A percentile compares a stretch with the other conserved stretches of the same genome.
phyloP scores from a whole-genome alignment of 2,329 filamentous ascomycete genomes.

The Sphaerostilbella broomeana region DNA sequence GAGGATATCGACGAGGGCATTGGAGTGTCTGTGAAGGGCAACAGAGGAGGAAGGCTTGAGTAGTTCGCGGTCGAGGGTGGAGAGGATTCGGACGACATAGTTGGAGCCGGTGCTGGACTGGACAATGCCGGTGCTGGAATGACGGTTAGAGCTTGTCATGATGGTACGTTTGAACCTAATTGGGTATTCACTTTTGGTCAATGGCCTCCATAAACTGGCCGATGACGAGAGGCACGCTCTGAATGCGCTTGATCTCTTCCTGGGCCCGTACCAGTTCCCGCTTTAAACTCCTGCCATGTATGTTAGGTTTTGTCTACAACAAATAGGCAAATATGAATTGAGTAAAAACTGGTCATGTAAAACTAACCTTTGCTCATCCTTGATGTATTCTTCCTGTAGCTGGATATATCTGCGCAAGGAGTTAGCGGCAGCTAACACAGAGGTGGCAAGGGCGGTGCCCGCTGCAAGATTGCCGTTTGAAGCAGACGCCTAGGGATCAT shows the following conservation, averaged over 20 bases:
- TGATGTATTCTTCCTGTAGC: conserved; percentile 99
- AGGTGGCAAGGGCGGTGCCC: not conserved
- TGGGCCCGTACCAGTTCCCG: conserved; percentile 94
- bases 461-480: not conserved
- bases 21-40: conserved; percentile 94
- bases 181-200: conserved; percentile 77
- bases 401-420: conserved; percentile 67
- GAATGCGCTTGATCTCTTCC: conserved; percentile 99
- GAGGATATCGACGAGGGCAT: conserved; percentile 95
- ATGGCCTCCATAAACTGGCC: conserved; percentile 99
- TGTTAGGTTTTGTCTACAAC: too few species aligned
- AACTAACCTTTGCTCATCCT: conserved; percentile 87
- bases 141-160: conserved; percentile 1
- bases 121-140: conserved; percentile 82
- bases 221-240: conserved; percentile 95
- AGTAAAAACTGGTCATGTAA: too few species aligned
- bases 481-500: conserved; percentile 1
- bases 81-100: conserved; percentile 97
- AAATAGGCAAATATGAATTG: too few species aligned
- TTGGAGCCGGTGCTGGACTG: conserved; percentile 98
- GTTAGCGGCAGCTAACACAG: conserved; percentile 20
- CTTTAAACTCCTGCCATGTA: conserved; percentile 80
- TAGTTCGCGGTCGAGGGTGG: conserved; percentile 94
- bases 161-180: too few species aligned
- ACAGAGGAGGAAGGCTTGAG: conserved; percentile 97